phyloP scores from a whole-genome alignment of 2,329 filamentous ascomycete genomes.

The Alternaria longipes region DNA sequence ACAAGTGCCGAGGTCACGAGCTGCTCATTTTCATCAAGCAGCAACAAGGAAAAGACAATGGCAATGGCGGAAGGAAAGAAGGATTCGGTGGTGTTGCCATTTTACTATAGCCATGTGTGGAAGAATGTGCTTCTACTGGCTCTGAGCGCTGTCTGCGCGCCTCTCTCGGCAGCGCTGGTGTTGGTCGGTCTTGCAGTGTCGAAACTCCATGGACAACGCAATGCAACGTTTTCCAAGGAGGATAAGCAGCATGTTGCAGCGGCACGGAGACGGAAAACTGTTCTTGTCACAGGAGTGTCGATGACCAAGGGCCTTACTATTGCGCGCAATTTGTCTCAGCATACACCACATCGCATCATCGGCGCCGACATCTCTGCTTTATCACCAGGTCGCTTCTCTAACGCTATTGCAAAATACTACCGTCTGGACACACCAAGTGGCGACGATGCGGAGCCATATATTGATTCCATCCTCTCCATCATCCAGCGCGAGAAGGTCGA shows the following conservation, averaged over 20 bases:
- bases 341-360: constrained; percentile 73
- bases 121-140: constrained; percentile 61
- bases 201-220: constrained; percentile 18
- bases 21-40: constrained; percentile 8
- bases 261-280: constrained; percentile 55
- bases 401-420: constrained; percentile 65
- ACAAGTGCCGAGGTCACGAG: constrained; percentile 29
- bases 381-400: constrained; percentile 63
- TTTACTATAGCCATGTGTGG: constrained; percentile 53
- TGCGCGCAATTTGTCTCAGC: constrained; percentile 69
- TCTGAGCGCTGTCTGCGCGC: constrained; percentile 57
- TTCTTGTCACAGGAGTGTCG: constrained; percentile 76
- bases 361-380: constrained; percentile 68
- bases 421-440: constrained; percentile 51
- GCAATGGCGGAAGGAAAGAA: constrained; percentile 27
- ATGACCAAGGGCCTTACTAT: constrained; percentile 76
- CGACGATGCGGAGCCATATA: constrained; percentile 60
- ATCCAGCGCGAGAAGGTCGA: constrained; percentile 69
- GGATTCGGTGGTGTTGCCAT: constrained; percentile 21
- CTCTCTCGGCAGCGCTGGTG: constrained; percentile 53
- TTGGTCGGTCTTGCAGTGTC: constrained; percentile 39
- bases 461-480: constrained; percentile 65
- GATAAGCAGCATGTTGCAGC: constrained; percentile 31
- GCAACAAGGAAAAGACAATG: constrained; percentile 22
- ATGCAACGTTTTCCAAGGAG: constrained; percentile 25